Base-by-base conservation (phyloP, 495 filamentous ascomycete genomes). In the Amphirosellinia nigrospora region DNA sequence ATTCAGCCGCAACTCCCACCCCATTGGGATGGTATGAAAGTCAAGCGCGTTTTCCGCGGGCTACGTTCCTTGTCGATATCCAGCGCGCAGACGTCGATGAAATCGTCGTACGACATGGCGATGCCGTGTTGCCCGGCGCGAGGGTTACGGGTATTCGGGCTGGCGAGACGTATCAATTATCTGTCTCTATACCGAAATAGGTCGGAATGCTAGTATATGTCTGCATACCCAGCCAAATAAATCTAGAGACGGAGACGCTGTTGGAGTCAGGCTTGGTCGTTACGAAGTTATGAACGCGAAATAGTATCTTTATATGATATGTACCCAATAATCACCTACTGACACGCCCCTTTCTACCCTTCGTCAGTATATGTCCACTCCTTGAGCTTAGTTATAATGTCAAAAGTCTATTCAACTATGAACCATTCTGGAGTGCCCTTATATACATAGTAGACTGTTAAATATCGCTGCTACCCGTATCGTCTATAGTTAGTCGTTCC, bases 1-100 rank as follows among this genome's bases (percentile, higher is more conserved):
- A 78, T 88, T 39, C 75, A 76, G 16, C 86, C 86, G 7, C 84
- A 87, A 71, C 68, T 88, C 41, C 86, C 86, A 28, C 82, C 76
- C 41, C 67, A 66, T 9, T 88, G 86, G 86, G 73, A 81, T 48
- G 71, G 71, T 38, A 85, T 86, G 66, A 84, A 82, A 64, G 84
- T 83, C 59, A 82, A 74, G 16, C 79, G 86, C 11, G 41, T 77
- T 36, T 88, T 88, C 77, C 79, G 86, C 32, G 84, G 83, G 85
- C 84, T 21, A 86, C 76, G 13, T 86, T 88, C 71, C 70, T 80
- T 11, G 61, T 87, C 28, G 80, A 85, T 36, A 80, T 88, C 58
- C 69, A 62, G 26, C 77, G 80, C 46, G 77, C 66, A 36, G 34
- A 82, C 34, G 83, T 83, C 32, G 70, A 79, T n/a, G 79, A 81